phyloP scores from a whole-genome alignment of 192 early-diverging fungal species.

The Mortierella alpina region DNA sequence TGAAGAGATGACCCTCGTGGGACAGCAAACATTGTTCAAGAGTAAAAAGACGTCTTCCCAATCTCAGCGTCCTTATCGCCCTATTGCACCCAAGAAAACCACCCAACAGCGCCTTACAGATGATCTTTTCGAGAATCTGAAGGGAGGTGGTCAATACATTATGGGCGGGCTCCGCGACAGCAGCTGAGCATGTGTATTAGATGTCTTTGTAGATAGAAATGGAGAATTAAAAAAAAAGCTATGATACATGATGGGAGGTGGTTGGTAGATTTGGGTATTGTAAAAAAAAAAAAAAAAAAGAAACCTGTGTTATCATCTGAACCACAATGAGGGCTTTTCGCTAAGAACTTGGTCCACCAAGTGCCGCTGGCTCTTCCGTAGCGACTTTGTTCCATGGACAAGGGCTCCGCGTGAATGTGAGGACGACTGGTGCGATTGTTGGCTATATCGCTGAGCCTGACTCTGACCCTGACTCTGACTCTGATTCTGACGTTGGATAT shows the following conservation, averaged over 20 bases:
- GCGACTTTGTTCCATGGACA: slow-evolving; percentile 15
- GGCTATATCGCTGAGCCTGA: neutral
- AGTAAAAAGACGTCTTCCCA: neutral
- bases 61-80: neutral
- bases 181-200: neutral
- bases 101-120: slow-evolving; percentile 3
- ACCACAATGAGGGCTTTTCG: slow-evolving; percentile 13
- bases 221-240: neutral
- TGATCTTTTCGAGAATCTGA: slow-evolving; percentile 18
- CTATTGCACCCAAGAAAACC: neutral
- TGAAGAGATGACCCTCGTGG: slow-evolving; percentile 39
- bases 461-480: neutral
- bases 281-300: slow-evolving; percentile 1
- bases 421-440: neutral
- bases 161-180: slow-evolving; percentile 12
- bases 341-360: slow-evolving; percentile 34
- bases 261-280: no score
- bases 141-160: slow-evolving; percentile 23
- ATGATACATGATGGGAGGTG: neutral
- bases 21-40: slow-evolving; percentile 54
- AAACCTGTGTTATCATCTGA: slow-evolving; percentile 2
- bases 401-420: neutral
- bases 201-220: neutral
- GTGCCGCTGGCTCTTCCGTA: slow-evolving; percentile 38
- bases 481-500: neutral